Evolutionary conservation across 2,329 filamentous ascomycete genomes (phyloP).

Genomic region (Nannizziopsis barbatae): DNA sequence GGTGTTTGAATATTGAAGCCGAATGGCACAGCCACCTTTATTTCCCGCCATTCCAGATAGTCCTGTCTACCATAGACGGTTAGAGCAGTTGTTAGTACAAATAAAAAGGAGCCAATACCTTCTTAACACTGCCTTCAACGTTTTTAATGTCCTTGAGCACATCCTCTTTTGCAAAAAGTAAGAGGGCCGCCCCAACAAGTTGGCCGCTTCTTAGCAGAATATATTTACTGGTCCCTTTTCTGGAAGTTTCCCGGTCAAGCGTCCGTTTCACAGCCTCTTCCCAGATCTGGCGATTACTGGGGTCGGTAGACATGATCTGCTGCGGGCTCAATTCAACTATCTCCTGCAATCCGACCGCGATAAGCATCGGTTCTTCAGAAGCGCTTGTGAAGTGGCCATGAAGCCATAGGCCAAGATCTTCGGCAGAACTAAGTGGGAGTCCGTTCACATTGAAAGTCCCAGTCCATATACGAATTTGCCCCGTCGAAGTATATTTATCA

Average conservation of each 20-base stretch:
- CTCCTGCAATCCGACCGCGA: conserved; percentile 90
- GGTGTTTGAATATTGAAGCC: conserved; percentile 87
- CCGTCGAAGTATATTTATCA: conserved; percentile 62
- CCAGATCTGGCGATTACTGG: conserved; percentile 72
- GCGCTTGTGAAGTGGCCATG: conserved; percentile 48
- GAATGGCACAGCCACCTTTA: conserved; percentile 92
- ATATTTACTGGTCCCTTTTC: conserved; percentile 62
- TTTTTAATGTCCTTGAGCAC: conserved; percentile 78
- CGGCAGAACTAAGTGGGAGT: conserved; percentile 60
- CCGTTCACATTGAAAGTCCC: conserved; percentile 96
- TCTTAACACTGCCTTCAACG: conserved; percentile 91
- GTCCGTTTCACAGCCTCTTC: conserved; percentile 68
- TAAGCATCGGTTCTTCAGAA: conserved; percentile 64
- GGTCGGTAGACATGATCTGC: conserved; percentile 98
- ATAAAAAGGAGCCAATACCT: conserved; percentile 36
- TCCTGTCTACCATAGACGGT: conserved; percentile 52
- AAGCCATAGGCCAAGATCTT: conserved; percentile 78
- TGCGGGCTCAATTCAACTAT: conserved; percentile 97
- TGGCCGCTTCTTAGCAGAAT: conserved; percentile 84
- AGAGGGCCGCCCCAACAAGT: conserved; percentile 83
- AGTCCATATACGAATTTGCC: conserved; percentile 66
- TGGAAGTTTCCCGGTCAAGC: conserved; percentile 59
- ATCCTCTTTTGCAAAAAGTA: conserved; percentile 77
- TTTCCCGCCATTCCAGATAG: conserved; percentile 97
- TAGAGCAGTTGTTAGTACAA: conserved; percentile 14